Base-by-base conservation (phyloP, 2,329 filamentous ascomycete species). In the Fusarium heterosporum region DNA sequence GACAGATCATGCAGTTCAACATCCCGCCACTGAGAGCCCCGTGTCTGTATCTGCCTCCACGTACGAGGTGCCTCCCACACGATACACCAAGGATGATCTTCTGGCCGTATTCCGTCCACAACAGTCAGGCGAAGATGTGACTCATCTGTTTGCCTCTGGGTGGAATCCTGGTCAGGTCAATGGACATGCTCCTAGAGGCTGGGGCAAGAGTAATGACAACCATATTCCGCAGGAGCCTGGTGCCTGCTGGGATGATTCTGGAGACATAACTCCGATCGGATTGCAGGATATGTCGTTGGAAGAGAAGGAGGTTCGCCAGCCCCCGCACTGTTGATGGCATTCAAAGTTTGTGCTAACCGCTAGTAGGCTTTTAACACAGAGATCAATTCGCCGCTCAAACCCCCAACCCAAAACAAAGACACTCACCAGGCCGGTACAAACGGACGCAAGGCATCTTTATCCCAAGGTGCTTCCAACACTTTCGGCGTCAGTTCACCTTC, bases 321-420 rank as follows among this genome's bases (percentile, higher is more conserved):
- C 55, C 39, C 60, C 57, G 52, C 34, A 50, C 47, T 55, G 61
- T 45, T 34, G n/a, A 26, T 32, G 40, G 12, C 26, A 14, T 19
- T 49, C 28, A 30, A 45, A 50, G 55, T 52, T 55, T 50, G 34
- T 57, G 64, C 73, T 76, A 58, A 77, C 68, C 34, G 30, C 22
- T 55, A 40, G 41, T 77, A 97, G 91, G 82, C 91, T 66, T 97
- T 97, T 78, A 80, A 88, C 49, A 87, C 87, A 49, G 96, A 96
- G 67, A 93, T 99, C 75, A 99, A 98, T 78, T 97, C 96, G 34
- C 91, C 93, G 32, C 83, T 97, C 70, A 98, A 98, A 79, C 91
- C 92, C 10, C 92, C 92, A 19, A 87, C 89, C 30, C 90, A 92
- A 74, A 95, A 92, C 61, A 89, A 90, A 72, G 85, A 87, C 40